phyloP scores from a whole-genome alignment of 495 filamentous ascomycete species.

The Penicillium antarcticum region DNA sequence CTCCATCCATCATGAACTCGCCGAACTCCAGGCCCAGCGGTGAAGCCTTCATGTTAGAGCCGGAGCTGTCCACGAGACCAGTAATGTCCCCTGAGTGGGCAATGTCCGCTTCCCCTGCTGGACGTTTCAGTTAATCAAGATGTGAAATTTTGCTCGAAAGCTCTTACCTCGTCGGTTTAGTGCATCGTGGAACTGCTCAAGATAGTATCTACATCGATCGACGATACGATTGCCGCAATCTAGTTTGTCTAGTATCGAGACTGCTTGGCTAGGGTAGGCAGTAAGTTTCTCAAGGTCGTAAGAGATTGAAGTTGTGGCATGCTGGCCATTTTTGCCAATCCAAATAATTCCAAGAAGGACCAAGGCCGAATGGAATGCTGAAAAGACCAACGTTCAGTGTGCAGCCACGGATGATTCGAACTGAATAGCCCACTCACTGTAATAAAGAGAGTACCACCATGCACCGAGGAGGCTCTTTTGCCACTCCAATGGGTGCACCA shows the following conservation, averaged over 20 bases:
- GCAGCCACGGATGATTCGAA: too few relatives aligned
- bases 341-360: conserved; percentile 32
- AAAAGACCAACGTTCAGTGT: not conserved
- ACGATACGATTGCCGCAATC: conserved; percentile 38
- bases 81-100: conserved; percentile 4
- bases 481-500: conserved; percentile 25
- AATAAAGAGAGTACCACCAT: conserved; percentile 44
- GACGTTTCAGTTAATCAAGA: conserved; percentile 10
- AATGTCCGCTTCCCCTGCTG: too few relatives aligned
- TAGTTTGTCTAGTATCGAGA: conserved; percentile 32
- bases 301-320: too few relatives aligned
- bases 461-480: conserved; percentile 31
- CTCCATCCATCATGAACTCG: conserved; percentile 44
- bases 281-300: too few relatives aligned
- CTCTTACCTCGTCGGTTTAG: too few relatives aligned
- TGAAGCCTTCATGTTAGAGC: too few relatives aligned
- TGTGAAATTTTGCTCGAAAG: too few relatives aligned
- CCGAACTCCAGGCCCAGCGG: conserved; percentile 39
- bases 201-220: conserved; percentile 36
- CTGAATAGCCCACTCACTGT: conserved; percentile 24
- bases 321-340: conserved; percentile 19
- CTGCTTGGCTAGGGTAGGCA: conserved; percentile 27
- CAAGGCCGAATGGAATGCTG: conserved; percentile 40
- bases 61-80: too few relatives aligned
- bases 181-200: conserved; percentile 30